These are phyloP conservation scores for Fusarium metavorans DNA, from an alignment of 2,329 filamentous ascomycete genomes.

Conservation along the genomic window DNA sequence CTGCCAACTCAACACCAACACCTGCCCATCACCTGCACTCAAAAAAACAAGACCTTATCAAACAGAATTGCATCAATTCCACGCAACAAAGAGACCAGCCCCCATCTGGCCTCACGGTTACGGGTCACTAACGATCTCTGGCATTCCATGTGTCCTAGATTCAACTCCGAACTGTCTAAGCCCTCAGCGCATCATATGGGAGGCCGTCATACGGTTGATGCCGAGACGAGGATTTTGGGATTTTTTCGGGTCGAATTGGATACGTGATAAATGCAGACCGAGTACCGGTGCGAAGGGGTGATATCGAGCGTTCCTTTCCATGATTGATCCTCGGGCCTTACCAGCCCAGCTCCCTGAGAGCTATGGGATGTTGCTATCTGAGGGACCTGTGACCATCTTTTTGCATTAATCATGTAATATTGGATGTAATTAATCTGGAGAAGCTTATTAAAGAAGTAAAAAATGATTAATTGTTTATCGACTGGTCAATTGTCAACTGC, in stretches of 20 bases:
- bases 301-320: not conserved
- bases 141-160: not conserved
- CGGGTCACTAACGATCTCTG: not conserved
- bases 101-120: constrained; percentile 10
- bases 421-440: not conserved
- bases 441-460: not conserved
- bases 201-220: not conserved
- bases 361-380: not conserved
- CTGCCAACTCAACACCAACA: constrained; percentile 2
- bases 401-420: not conserved
- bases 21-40: not conserved
- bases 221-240: not conserved
- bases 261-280: not conserved
- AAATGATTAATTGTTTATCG: not conserved
- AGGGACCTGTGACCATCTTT: not conserved
- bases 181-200: not conserved
- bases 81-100: not conserved
- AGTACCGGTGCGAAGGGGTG: constrained; percentile 1
- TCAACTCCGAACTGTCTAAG: not conserved
- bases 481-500: not conserved
- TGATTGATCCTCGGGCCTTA: not conserved
- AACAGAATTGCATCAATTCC: not conserved
- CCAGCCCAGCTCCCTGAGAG: not conserved
- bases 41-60: not conserved
- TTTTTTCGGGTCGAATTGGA: not conserved